Evolutionary conservation across 2,329 filamentous ascomycete species (phyloP).

Genomic region (Podosphaera xanthii): DNA sequence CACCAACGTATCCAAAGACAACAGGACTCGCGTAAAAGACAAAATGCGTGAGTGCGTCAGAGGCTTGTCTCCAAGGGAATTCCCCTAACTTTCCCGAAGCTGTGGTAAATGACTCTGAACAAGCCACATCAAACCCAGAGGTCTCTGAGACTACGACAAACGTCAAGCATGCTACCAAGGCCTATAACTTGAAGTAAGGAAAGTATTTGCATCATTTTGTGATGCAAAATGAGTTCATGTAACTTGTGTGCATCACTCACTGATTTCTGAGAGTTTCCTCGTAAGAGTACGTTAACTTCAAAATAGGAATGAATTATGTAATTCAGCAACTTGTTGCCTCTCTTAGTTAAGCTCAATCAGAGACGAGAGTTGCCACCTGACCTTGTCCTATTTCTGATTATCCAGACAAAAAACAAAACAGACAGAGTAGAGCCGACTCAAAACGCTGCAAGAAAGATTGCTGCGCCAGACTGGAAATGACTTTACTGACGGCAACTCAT

Average conservation of each 20-base stretch:
- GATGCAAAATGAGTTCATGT: no score
- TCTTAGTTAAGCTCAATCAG: no score
- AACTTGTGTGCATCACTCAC: no score
- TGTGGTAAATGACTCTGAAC: background rate
- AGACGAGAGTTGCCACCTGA: no score
- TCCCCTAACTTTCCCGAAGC: background rate
- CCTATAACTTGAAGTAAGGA: background rate
- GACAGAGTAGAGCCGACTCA: background rate
- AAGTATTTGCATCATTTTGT: background rate
- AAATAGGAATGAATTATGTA: no score
- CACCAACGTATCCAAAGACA: background rate
- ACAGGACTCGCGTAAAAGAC: background rate
- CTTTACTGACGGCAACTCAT: no score
- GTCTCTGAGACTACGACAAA: background rate
- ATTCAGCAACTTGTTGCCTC: no score
- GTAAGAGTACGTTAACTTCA: no score
- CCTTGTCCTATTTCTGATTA: no score
- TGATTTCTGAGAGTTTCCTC: no score
- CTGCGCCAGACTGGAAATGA: background rate
- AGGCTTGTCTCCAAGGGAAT: background rate
- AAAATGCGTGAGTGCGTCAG: background rate
- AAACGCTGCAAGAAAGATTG: background rate
- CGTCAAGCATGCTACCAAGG: background rate
- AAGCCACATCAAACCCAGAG: background rate
- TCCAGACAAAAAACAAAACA: no score